These are phyloP conservation scores for Thalassia testudinum DNA, from an alignment of 116 monocot genomes.

Conservation along the genomic window DNA sequence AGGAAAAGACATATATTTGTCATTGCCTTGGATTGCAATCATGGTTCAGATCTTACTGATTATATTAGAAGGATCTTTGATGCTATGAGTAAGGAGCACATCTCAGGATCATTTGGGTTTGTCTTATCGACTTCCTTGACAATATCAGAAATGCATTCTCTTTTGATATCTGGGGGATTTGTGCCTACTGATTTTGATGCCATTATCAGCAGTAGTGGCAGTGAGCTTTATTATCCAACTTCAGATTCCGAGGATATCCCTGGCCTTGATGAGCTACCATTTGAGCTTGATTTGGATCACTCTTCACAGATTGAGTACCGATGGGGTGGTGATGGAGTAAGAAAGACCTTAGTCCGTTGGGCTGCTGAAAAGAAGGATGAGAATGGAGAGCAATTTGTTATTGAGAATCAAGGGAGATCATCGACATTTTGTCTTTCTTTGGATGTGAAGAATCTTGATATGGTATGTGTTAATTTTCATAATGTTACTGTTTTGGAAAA, in stretches of 20 bases:
- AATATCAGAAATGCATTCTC: slow-evolving; percentile 57
- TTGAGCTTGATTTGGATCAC: slow-evolving; percentile 64
- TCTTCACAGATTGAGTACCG: slow-evolving; percentile 90
- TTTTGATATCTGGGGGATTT: slow-evolving; percentile 42
- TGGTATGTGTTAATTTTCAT: slow-evolving; percentile 27
- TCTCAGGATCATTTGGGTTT: slow-evolving; percentile 43
- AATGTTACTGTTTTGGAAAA: background rate
- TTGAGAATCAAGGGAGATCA: slow-evolving; percentile 60
- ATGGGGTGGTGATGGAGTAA: slow-evolving; percentile 94
- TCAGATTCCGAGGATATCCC: slow-evolving; percentile 33
- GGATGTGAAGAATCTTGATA: slow-evolving; percentile 40
- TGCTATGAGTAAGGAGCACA: slow-evolving; percentile 19
- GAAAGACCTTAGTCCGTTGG: slow-evolving; percentile 83
- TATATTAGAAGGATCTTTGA: slow-evolving; percentile 37
- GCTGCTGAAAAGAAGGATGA: slow-evolving; percentile 43
- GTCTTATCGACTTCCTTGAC: slow-evolving; percentile 69
- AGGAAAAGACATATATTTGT: slow-evolving; percentile 73
- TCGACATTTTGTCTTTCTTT: slow-evolving; percentile 77
- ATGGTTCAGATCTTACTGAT: slow-evolving; percentile 28
- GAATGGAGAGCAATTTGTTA: slow-evolving; percentile 43
- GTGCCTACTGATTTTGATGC: slow-evolving; percentile 87
- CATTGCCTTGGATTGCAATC: slow-evolving; percentile 67
- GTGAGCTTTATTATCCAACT: slow-evolving; percentile 83
- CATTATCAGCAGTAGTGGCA: slow-evolving; percentile 89
- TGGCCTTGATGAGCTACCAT: slow-evolving; percentile 45